Evolutionary conservation across 768 basidiomycete species (phyloP).

Genomic region (Gelatoporia subvermispora): DNA sequence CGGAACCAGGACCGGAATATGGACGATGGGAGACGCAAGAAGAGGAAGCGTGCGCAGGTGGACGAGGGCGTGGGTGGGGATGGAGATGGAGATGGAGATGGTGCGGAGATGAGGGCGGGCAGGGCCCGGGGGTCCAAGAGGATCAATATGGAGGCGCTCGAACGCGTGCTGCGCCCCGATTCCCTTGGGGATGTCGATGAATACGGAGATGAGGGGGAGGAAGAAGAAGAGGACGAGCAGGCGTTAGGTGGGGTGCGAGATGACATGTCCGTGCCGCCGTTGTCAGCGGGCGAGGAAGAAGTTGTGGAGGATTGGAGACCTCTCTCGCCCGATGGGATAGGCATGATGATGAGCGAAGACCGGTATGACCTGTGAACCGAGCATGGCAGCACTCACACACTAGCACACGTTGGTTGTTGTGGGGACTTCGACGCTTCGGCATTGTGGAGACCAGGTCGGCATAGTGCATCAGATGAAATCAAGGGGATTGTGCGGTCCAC

Average conservation of each 20-base stretch:
- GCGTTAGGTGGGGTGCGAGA: neutral
- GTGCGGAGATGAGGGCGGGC: slow-evolving; percentile 17
- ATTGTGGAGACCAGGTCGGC: no score
- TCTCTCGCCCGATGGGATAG: slow-evolving; percentile 30
- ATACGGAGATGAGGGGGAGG: slow-evolving; percentile 18
- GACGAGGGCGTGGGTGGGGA: slow-evolving; percentile 2
- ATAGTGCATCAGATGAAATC: no score
- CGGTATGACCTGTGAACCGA: slow-evolving; percentile 20
- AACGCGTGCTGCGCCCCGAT: slow-evolving; percentile 39
- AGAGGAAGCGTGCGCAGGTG: slow-evolving; percentile 12
- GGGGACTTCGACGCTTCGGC: no score
- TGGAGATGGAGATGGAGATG: slow-evolving; percentile 2
- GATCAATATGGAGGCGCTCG: slow-evolving; percentile 55
- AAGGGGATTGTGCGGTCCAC: no score
- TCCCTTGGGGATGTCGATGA: slow-evolving; percentile 24
- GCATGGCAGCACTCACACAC: no score
- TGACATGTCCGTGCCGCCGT: neutral
- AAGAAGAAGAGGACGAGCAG: slow-evolving; percentile 7
- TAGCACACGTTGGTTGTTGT: no score
- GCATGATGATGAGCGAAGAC: slow-evolving; percentile 16
- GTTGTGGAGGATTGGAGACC: slow-evolving; percentile 45
- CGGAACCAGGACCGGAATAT: neutral
- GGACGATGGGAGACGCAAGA: slow-evolving; percentile 12
- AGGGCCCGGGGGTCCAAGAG: slow-evolving; percentile 33
- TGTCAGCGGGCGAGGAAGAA: slow-evolving; percentile 24